Conservation (phyloP, 306 rosid species). For the Glycine soja region DNA sequence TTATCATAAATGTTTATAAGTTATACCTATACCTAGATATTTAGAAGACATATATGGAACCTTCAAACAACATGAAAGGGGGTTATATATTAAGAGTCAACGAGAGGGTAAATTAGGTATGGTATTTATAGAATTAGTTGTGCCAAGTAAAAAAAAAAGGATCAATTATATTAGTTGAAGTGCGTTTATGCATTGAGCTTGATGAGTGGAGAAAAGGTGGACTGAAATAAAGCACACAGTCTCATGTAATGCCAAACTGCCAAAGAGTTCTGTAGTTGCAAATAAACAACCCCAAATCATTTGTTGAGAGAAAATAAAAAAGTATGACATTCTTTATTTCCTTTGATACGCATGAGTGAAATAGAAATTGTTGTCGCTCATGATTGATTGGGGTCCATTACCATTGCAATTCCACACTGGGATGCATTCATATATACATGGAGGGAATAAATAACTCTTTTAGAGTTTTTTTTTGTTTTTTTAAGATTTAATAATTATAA, state of each 20-base stretch:
- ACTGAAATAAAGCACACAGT: not conserved
- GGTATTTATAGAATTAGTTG: too few relatives aligned
- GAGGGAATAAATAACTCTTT: too few relatives aligned
- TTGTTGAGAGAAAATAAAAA: constrained; percentile 2
- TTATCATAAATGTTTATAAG: too few relatives aligned
- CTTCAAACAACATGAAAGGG: too few relatives aligned
- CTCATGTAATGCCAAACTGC: constrained; percentile 16
- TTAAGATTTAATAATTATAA: too few relatives aligned
- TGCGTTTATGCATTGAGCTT: not conserved
- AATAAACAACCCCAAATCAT: not conserved
- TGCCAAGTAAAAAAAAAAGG: not conserved
- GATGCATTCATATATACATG: not conserved
- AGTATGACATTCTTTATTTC: not conserved
- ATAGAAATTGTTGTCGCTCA: constrained; percentile 10
- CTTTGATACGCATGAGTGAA: constrained; percentile 4
- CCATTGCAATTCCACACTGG: not conserved
- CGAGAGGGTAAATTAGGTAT: too few relatives aligned
- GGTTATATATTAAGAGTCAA: too few relatives aligned
- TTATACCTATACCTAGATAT: too few relatives aligned
- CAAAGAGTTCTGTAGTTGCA: not conserved
- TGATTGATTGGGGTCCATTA: constrained; percentile 30
- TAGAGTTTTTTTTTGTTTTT: too few relatives aligned
- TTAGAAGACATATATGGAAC: too few relatives aligned
- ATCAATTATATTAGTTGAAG: too few relatives aligned
- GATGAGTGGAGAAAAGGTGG: constrained; percentile 43